A percentile compares a stretch with the other conserved stretches of the same genome.
Evolutionary conservation across 192 early-diverging fungal genomes (phyloP).

Genomic region (Mortierella hygrophila): DNA sequence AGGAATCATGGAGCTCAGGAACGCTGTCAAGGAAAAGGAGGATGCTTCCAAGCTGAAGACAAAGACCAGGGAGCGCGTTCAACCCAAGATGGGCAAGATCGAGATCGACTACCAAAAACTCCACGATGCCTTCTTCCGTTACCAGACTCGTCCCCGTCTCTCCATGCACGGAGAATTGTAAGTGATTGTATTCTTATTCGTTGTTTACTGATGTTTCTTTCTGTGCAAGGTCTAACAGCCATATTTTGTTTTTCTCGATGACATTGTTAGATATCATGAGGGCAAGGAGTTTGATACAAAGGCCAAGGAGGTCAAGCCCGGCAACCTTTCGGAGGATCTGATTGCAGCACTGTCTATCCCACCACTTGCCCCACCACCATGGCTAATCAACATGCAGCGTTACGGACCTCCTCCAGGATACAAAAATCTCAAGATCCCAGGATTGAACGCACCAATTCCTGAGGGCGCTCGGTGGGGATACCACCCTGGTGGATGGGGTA

Average conservation of each 20-base stretch:
- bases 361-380: slow-evolving; percentile 93
- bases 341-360: slow-evolving; percentile 91
- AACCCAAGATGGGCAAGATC: slow-evolving; percentile 96
- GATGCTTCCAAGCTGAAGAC: slow-evolving; percentile 84
- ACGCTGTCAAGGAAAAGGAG: slow-evolving; percentile 89
- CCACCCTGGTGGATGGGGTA: slow-evolving; percentile 96
- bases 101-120: slow-evolving; percentile 98
- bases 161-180: slow-evolving; percentile 86
- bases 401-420: slow-evolving; percentile 97
- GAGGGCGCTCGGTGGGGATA: slow-evolving; percentile 98
- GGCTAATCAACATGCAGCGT: slow-evolving; percentile 99
- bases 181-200: slow-evolving; percentile 32
- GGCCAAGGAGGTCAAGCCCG: slow-evolving; percentile 89
- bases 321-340: slow-evolving; percentile 87
- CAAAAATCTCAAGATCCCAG: slow-evolving; percentile 90
- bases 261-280: slow-evolving; percentile 83
- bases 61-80: slow-evolving; percentile 87
- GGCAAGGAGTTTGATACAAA: slow-evolving; percentile 96
- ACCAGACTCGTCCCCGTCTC: slow-evolving; percentile 87
- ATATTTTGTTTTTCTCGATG: slow-evolving; percentile 1
- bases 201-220: background rate
- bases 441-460: slow-evolving; percentile 97
- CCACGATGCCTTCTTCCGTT: slow-evolving; percentile 97
- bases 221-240: background rate
- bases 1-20: slow-evolving; percentile 97